Base-by-base conservation (phyloP, 805 yeast genomes). In the Zygosaccharomyces rouxii region DNA sequence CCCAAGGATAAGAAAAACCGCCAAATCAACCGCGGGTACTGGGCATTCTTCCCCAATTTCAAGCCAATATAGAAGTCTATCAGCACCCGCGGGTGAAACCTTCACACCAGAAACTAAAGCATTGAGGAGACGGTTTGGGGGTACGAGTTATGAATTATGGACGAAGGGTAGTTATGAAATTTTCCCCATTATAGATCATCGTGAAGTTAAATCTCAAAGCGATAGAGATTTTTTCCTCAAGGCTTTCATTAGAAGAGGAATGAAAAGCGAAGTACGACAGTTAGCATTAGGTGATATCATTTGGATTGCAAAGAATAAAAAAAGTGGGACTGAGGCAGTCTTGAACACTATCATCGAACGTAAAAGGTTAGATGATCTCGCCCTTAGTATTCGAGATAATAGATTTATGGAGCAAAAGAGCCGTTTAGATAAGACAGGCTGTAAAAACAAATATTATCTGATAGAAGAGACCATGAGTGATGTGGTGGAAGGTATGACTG, bases 321-420 rank as follows among this genome's bases (percentile, higher is more conserved):
- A 51, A 0, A 77, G 86, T 0, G 74, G 77, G 1, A 75, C 76
- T 46, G 83, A 83, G 47, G 88, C 83, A 4, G 84, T 87, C 0
- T 67, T 94, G 14, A 86, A 92, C 62, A 83, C 80, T 52, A 84
- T 94, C n/a, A 76, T 92, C 40, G 99, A 94, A 69, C 74, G 99
- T 33, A 94, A 94, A 67, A 71, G 97, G 48, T 67, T 90, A 38
- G 95, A 88, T 61, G 99, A 94, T 72, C 75, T 94, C 58, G 85
- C 85, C 0, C 61, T 73, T 29, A 86, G 96, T 44, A 89, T 94
- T 40, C 76, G 78, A 51, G 99, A 94, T 67, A 96, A 96, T 2
- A 70, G 99, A 43, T 89, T 85, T 59, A 73, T 75, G 47, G 99
- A 94, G 63, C 99, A 94, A 63, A 90, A 92, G 61, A 69, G 75